Base-by-base conservation (phyloP, 169 alveolate species). In the Cryptosporidium meleagridis region DNA sequence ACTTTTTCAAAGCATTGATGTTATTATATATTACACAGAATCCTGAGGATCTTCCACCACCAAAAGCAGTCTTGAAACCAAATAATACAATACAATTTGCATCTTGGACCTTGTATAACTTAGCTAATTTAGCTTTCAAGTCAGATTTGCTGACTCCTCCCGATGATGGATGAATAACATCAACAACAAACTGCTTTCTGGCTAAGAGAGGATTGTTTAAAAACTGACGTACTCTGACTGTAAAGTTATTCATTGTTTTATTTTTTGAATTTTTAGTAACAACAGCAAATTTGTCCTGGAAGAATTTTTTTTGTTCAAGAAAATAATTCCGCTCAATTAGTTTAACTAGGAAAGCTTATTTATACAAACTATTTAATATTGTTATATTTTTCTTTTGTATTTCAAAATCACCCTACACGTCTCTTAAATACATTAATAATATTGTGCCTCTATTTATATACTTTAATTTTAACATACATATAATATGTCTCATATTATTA, bases 1-100 rank as follows among this genome's bases (percentile, higher is more conserved):
- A 96, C 52, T 94, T 92, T 94, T 95, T 95, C 33, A 95, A 96
- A 39, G 97, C 95, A 44, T 95, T 96, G 65, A 96, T 86, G 87
- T 93, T 94, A 93, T 97, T 98, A 80, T 97, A 97, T 94, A 97
- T 95, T 85, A 95, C 92, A 26, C 99, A 98, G 91, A 96, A 96
- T 16, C 99, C 99, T 21, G 97, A 94, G 71, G 98, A 94, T 80
- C 97, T 93, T 31, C 99, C 99, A 31, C 99, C 99, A 53, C 99
- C 99, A 92, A 97, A 97, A 70, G 96, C 96, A 31, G 98, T 96
- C 93, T 97, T 96, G 91, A 97, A 94, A 41, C 99, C 99, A 85
- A 95, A 96, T 41, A 97, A 92, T 59, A 95, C 96, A 75, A 97
- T 93, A 31, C 96, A 92, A 75, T 95, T 95, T 51, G 95, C 93